Evolutionary conservation across 2,329 filamentous ascomycete genomes (phyloP).

Genomic region (Verticillium dahliae): DNA sequence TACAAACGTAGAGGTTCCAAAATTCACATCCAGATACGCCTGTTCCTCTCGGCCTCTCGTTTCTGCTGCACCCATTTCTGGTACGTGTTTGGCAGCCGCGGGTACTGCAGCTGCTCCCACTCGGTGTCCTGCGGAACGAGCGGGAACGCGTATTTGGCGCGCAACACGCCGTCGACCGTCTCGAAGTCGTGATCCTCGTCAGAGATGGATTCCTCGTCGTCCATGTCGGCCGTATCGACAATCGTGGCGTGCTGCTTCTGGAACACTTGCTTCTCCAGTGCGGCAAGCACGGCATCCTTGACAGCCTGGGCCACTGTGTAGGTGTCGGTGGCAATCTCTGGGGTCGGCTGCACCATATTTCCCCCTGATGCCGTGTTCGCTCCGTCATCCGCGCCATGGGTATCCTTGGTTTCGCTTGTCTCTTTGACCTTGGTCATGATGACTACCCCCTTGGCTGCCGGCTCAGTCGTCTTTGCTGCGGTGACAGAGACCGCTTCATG

Average conservation of each 20-base stretch:
- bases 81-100: constrained; percentile 8
- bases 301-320: neutral
- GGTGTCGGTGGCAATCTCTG: neutral
- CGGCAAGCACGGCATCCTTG: constrained; percentile 10
- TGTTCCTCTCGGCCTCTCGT: neutral
- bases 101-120: constrained; percentile 10
- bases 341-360: constrained; percentile 8
- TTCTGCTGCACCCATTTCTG: constrained; percentile 9
- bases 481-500: neutral
- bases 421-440: neutral
- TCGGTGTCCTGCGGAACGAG: constrained; percentile 3
- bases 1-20: neutral
- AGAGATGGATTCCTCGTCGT: neutral
- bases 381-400: neutral
- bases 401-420: neutral
- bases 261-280: constrained; percentile 5
- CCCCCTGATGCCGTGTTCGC: neutral
- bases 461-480: neutral
- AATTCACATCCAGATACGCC: neutral
- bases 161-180: constrained; percentile 8
- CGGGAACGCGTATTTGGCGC: constrained; percentile 5
- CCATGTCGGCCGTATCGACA: constrained; percentile 2
- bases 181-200: constrained; percentile 4
- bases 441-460: neutral
- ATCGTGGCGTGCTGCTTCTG: constrained; percentile 3